Evolutionary conservation across 306 rosid genomes (phyloP).

Genomic region (Lagenaria siceraria): DNA sequence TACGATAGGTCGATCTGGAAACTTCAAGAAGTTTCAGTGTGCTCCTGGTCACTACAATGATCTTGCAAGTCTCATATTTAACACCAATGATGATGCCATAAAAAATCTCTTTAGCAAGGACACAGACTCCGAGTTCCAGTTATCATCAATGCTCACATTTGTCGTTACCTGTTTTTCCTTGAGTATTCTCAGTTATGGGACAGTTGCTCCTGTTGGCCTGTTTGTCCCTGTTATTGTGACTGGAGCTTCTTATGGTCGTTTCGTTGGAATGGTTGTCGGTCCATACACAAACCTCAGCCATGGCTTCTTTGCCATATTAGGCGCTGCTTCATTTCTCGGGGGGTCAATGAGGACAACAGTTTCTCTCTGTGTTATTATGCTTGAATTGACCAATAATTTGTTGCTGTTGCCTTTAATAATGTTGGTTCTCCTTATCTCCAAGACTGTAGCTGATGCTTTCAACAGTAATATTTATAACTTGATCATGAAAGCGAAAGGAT

Average conservation of each 20-base stretch:
- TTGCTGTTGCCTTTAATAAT: conserved; percentile 72
- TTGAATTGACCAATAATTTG: conserved; percentile 81
- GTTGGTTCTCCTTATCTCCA: conserved; percentile 82
- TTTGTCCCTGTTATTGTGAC: conserved; percentile 90
- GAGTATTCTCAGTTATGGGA: conserved; percentile 73
- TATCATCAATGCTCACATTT: conserved; percentile 44
- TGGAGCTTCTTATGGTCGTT: conserved; percentile 90
- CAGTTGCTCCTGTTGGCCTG: conserved; percentile 80
- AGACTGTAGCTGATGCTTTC: conserved; percentile 81
- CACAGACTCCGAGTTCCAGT: conserved; percentile 56
- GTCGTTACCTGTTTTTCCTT: conserved; percentile 56
- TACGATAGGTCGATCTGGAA: conserved; percentile 91
- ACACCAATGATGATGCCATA: conserved; percentile 92
- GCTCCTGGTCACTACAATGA: conserved; percentile 64
- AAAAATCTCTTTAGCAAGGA: conserved; percentile 67
- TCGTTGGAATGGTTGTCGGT: conserved; percentile 69
- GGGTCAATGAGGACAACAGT: conserved; percentile 96
- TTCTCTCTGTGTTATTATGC: conserved; percentile 76
- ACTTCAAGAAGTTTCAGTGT: conserved; percentile 94
- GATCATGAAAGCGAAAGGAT: conserved; percentile 88
- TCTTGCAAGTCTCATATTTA: conserved; percentile 96
- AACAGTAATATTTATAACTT: conserved; percentile 67
- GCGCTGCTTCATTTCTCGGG: conserved; percentile 87
- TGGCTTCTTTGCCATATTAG: conserved; percentile 87
- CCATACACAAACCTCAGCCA: conserved; percentile 41